Conservation (phyloP, 228 moss, liverwort and hornwort genomes). For the Sphagnum magellanicum region DNA sequence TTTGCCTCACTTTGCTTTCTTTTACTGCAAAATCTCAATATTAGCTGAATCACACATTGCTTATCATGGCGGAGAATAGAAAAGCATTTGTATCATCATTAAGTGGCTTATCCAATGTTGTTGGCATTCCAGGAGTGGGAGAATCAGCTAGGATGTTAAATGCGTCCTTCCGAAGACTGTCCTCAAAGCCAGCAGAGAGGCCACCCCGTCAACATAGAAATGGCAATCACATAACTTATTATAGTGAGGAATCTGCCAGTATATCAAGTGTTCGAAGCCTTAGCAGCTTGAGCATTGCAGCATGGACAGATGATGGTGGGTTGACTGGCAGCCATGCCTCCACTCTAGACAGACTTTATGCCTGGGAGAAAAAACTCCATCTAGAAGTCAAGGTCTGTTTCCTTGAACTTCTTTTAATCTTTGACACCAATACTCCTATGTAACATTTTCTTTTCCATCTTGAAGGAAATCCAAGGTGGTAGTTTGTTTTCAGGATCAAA, state of each 20-base stretch:
- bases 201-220: constrained; percentile 16
- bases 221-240: constrained; percentile 11
- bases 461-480: too few species aligned
- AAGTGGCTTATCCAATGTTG: too few species aligned
- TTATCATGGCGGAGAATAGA: too few species aligned
- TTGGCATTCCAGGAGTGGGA: constrained; percentile 23
- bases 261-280: constrained; percentile 31
- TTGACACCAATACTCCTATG: too few species aligned
- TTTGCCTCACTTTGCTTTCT: background rate
- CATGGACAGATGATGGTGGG: constrained; percentile 61
- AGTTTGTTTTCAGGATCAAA: too few species aligned
- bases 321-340: constrained; percentile 63
- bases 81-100: too few species aligned
- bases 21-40: too few species aligned
- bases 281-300: constrained; percentile 37
- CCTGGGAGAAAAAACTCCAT: constrained; percentile 79
- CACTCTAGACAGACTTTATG: constrained; percentile 63
- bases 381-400: constrained; percentile 68
- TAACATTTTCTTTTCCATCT: too few species aligned
- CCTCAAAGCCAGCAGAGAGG: constrained; percentile 26
- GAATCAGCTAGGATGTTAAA: constrained; percentile 43
- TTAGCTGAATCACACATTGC: too few species aligned
- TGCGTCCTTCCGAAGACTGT: constrained; percentile 26
- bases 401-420: too few species aligned
- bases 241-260: constrained; percentile 39